Percentiles rank a stretch among this genome's conserved stretches.
Evolutionary conservation across 768 basidiomycete species (phyloP).

Genomic region (Zangia roseola): DNA sequence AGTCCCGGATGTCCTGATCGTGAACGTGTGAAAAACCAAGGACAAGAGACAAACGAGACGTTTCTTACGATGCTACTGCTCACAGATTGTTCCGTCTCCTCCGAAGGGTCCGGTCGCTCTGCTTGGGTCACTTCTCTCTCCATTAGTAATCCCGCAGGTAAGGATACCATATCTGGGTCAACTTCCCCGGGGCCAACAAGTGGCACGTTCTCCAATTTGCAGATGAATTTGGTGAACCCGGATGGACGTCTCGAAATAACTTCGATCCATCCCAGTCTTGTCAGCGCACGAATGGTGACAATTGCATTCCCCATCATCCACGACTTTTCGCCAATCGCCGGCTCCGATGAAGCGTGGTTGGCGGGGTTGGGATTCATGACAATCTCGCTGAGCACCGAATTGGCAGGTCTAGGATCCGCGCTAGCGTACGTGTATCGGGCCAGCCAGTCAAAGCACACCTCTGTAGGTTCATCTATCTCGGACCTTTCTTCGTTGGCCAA

Average conservation of each 20-base stretch:
- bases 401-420: conserved; percentile 87
- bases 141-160: conserved; percentile 73
- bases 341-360: conserved; percentile 35
- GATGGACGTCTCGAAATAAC: conserved; percentile 84
- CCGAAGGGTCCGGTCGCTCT: conserved; percentile 27
- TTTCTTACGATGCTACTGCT: conserved; percentile 10
- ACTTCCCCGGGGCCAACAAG: conserved; percentile 83
- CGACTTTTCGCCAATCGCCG: conserved; percentile 57
- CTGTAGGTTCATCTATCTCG: conserved; percentile 82
- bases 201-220: conserved; percentile 86
- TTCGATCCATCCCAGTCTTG: conserved; percentile 84
- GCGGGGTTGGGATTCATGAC: conserved; percentile 57
- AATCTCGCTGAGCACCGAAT: conserved; percentile 75
- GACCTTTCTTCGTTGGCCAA: conserved; percentile 77
- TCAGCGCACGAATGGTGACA: conserved; percentile 74
- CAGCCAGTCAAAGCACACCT: conserved; percentile 98
- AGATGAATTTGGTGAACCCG: conserved; percentile 81
- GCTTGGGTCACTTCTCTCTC: conserved; percentile 49
- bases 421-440: conserved; percentile 92
- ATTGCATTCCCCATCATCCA: conserved; percentile 88
- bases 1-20: conserved; percentile 22
- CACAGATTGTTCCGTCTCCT: conserved; percentile 10
- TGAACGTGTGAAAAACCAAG: conserved; percentile 6
- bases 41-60: neutral
- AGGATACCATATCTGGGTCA: conserved; percentile 70